Base-by-base conservation (phyloP, 1,284 basidiomycete genomes). In the Mycosarcoma mackinlayi region DNA sequence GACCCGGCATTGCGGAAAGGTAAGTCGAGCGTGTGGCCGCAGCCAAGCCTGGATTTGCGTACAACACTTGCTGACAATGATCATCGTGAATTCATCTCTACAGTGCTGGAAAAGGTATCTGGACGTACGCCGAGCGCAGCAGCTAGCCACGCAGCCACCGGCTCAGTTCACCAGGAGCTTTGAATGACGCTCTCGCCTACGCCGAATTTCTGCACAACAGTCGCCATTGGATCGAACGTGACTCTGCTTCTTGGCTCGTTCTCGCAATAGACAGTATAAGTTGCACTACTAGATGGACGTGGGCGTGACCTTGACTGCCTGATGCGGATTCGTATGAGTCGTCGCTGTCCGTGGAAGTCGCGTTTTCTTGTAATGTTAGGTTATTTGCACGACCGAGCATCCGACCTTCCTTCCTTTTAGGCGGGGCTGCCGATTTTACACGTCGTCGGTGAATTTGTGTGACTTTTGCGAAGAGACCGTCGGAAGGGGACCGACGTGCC, bases 1-100 rank as follows among this genome's bases (percentile, higher is more conserved):
- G 76, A 78, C 23, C 73, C 69, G 4, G 59, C 65, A 13, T 38
- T 78, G 11, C 53, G 31, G 16, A 59, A 59, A 40, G 60, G 73
- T 76, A 45, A 54, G 74, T 59, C n/a, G n/a, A n/a, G n/a, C n/a
- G n/a, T n/a, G n/a, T n/a, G n/a, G n/a, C 14, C 14, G 33, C 16
- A 11, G 21, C 14, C 19, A 24, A 16, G 9, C 21, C 5, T 8
- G 14, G 13, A 47, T 24, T 13, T 14, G 34, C 11, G 6, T 31
- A 27, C 14, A 30, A 8, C 10, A 6, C 6, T 42, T 42, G 5
- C 41, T 42, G 41, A 42, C 41, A 18, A 11, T 4, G n/a, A 35
- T 33, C n/a, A 6, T 25, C 11, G 6, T 28, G 16, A 27, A 14
- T 37, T 41, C 9, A 10, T 6, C 16, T 28, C 13, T 23, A 55